A percentile compares a stretch with the other conserved stretches of the same genome.
Evolutionary conservation across 345 rosid species (phyloP).

Genomic region (Arabidopsis thaliana): DNA sequence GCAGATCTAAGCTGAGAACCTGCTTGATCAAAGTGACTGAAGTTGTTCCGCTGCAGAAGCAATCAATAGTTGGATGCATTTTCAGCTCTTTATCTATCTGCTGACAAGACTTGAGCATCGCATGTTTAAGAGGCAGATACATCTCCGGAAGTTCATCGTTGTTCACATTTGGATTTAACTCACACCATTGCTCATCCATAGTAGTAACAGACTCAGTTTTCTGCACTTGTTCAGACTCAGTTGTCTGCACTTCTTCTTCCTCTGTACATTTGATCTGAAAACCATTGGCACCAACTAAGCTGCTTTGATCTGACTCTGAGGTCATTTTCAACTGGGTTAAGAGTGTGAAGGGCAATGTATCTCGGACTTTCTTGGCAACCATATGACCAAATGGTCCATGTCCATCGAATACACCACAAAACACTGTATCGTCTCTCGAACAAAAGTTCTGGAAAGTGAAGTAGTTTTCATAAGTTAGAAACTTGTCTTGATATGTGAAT

Average conservation of each 20-base stretch:
- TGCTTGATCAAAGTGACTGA: constrained; percentile 88
- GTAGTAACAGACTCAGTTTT: constrained; percentile 47
- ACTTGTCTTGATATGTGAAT: constrained; percentile 20
- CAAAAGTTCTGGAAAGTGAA: constrained; percentile 68
- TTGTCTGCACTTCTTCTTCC: constrained; percentile 48
- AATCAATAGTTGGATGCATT: constrained; percentile 85
- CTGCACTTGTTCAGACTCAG: constrained; percentile 46
- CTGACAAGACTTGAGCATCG: constrained; percentile 76
- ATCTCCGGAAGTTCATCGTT: constrained; percentile 62
- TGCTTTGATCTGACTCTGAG: constrained; percentile 44
- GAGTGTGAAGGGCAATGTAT: constrained; percentile 72
- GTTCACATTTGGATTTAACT: constrained; percentile 53
- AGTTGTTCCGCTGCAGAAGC: constrained; percentile 98
- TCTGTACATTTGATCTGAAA: constrained; percentile 34
- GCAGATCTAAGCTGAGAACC: constrained; percentile 50
- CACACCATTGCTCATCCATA: constrained; percentile 72
- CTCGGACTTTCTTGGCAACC: constrained; percentile 91
- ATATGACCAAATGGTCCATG: constrained; percentile 97
- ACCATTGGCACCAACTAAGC: constrained; percentile 35
- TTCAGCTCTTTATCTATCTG: constrained; percentile 85
- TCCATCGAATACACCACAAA: constrained; percentile 97
- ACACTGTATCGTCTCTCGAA: constrained; percentile 67
- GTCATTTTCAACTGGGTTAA: constrained; percentile 62
- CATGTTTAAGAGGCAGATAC: constrained; percentile 66
- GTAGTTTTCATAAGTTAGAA: constrained; percentile 24